phyloP scores from a whole-genome alignment of 768 basidiomycete genomes.

The Gloeostereum incarnatum region DNA sequence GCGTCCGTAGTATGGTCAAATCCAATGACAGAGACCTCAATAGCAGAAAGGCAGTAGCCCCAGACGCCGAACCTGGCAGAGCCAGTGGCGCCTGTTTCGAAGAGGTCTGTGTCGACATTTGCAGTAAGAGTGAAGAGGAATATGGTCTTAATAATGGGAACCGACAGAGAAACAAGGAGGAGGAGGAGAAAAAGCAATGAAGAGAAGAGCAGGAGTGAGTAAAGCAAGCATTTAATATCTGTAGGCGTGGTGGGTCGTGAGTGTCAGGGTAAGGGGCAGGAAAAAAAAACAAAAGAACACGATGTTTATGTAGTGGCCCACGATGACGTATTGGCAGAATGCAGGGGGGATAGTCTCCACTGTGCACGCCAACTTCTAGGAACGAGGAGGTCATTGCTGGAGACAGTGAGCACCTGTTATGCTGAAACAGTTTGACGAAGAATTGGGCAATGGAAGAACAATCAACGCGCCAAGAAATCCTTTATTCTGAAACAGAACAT shows the following conservation, averaged over 20 bases:
- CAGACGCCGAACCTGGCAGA: constrained; percentile 49
- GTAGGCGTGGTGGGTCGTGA: too few relatives aligned
- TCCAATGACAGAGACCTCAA: constrained; percentile 33
- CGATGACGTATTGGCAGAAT: constrained; percentile 5
- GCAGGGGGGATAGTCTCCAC: neutral
- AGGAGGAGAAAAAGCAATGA: constrained; percentile 51
- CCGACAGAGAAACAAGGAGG: constrained; percentile 52
- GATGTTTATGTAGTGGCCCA: constrained; percentile 2
- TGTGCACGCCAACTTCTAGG: neutral
- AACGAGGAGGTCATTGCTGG: too few relatives aligned
- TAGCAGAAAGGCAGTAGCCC: constrained; percentile 48
- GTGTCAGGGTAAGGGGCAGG: neutral
- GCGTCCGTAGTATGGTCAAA: constrained; percentile 25
- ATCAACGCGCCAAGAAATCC: too few relatives aligned
- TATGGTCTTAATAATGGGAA: constrained; percentile 48
- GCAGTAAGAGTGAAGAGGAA: constrained; percentile 44
- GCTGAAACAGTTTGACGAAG: too few relatives aligned
- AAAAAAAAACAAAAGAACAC: neutral
- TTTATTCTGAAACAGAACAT: too few relatives aligned
- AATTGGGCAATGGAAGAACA: too few relatives aligned
- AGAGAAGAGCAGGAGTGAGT: constrained; percentile 31
- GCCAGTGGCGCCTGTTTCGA: constrained; percentile 23
- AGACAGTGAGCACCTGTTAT: too few relatives aligned
- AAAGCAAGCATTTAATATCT: constrained; percentile 15
- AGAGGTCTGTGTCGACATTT: constrained; percentile 19